Conservation (phyloP, 495 filamentous ascomycete genomes). For the Mycothermus thermophilus region DNA sequence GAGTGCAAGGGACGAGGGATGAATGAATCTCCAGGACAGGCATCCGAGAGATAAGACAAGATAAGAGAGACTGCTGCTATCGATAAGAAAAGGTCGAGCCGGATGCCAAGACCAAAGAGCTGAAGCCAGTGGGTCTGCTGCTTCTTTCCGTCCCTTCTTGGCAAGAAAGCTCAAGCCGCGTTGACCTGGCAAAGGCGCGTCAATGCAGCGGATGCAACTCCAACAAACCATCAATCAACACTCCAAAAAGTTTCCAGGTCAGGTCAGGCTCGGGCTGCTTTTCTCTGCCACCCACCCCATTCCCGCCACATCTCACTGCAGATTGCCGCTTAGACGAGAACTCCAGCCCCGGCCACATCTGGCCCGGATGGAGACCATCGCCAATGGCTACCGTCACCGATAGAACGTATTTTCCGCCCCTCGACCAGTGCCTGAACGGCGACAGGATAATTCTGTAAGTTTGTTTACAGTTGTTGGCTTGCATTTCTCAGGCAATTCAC, state of each 20-base stretch:
- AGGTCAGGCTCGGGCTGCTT: neutral
- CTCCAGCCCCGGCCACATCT: slow-evolving; percentile 1
- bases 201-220: neutral
- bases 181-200: slow-evolving; percentile 3
- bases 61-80: slow-evolving; percentile 9
- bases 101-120: slow-evolving; percentile 9
- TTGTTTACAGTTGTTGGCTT: slow-evolving; percentile 38
- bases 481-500: neutral
- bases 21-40: too few species aligned
- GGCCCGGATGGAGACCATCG: slow-evolving; percentile 29
- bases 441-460: slow-evolving; percentile 31
- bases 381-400: slow-evolving; percentile 52
- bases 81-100: slow-evolving; percentile 4
- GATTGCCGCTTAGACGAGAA: slow-evolving; percentile 5
- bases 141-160: neutral
- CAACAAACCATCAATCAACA: neutral
- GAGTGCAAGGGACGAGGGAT: too few species aligned
- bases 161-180: slow-evolving; percentile 8
- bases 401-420: slow-evolving; percentile 33
- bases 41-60: too few species aligned
- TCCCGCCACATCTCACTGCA: slow-evolving; percentile 1
- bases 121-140: slow-evolving; percentile 1
- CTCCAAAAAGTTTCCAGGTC: too few species aligned
- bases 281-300: neutral
- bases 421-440: slow-evolving; percentile 34